Percentiles rank a stretch among this genome's conserved stretches.
Conservation (phyloP, 2,329 filamentous ascomycete species). For the Aspergillus pseudonomiae region DNA sequence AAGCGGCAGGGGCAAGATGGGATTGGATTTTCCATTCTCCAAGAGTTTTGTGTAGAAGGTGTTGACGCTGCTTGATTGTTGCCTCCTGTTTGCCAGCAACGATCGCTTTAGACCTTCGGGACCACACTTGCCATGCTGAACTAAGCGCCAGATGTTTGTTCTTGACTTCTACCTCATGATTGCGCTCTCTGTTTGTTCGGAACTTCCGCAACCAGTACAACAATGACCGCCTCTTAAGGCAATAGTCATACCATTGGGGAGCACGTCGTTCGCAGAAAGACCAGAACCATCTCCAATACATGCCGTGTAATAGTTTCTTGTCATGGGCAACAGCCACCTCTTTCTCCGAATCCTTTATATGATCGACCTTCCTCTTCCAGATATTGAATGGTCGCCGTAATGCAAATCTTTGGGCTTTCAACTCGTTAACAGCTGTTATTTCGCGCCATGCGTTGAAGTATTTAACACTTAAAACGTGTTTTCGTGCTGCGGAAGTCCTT, state of each 20-base stretch:
- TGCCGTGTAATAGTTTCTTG: conserved; percentile 32
- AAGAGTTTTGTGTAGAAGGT: conserved; percentile 40
- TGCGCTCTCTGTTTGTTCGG: conserved; percentile 43
- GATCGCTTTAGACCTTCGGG: conserved; percentile 34
- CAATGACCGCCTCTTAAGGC: conserved; percentile 45
- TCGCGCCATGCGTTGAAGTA: conserved; percentile 72
- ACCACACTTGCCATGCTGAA: conserved; percentile 39
- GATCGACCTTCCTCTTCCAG: conserved; percentile 53
- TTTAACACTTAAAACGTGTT: conserved; percentile 69
- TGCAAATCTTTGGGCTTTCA: conserved; percentile 55
- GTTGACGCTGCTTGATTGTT: conserved; percentile 34
- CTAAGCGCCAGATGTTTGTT: conserved; percentile 33
- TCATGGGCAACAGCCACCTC: conserved; percentile 36
- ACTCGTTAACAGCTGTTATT: conserved; percentile 64
- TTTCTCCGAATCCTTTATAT: conserved; percentile 38
- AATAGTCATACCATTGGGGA: conserved; percentile 46
- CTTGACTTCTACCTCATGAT: conserved; percentile 40
- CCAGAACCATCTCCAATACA: conserved; percentile 51
- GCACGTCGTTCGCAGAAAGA: conserved; percentile 47
- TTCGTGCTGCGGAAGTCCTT: conserved; percentile 67
- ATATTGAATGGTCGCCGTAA: conserved; percentile 56
- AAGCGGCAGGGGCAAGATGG: conserved; percentile 45
- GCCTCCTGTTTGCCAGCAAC: conserved; percentile 34
- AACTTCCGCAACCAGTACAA: conserved; percentile 45
- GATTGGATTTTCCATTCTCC: conserved; percentile 47